Evolutionary conservation across 805 yeast genomes (phyloP), one percentile per base, ranked within the genome.

Genomic region (Ogataea kodamae): DNA sequence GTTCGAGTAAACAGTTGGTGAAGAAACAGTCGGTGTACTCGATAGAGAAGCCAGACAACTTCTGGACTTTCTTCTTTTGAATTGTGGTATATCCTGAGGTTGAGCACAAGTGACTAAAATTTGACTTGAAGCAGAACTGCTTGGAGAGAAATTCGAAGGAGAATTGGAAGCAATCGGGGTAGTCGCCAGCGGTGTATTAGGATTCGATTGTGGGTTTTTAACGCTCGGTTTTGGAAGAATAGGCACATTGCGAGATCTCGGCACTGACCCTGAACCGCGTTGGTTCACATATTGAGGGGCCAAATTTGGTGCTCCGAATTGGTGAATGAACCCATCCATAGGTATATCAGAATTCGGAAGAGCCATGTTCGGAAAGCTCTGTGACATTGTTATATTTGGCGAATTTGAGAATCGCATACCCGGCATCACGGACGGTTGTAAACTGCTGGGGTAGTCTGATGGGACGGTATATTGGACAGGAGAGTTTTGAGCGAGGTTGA

Each of bases 61-160:
- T 39, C 45, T 49, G 6, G 62, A 57, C 28, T 59, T 58, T 13
- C 62, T 32, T 28, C 65, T 45, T 29, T 60, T 60, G 24, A 54
- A 51, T 18, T 48, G 52, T 11, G 55, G 55, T 13, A 53, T 49
- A 39, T 55, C 59, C 37, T 55, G 57, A 10, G 57, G 55, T 40
- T 52, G 54, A 13, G 45, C 38, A 15, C 21, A 22, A 25, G 20
- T 44, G 29, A 27, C 33, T 11, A 36, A 37, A 26, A 18, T 22
- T 8, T 28, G 49, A 37, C 10, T 43, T 24, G 22, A 36, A 16
- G 11, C 30, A 28, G 22, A 9, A 11, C 24, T 39, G 5, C 30
- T 28, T 6, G 56, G 48, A 16, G 53, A 46, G 18, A 22, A 36
- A 6, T 37, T 34, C 5, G 40, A 21, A 7, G 43, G 39, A 6